A percentile compares a stretch with the other conserved stretches of the same genome.
These are phyloP conservation scores for Rhizomucor pusillus DNA, from an alignment of 371 early-diverging fungal genomes.

Conservation along the genomic window DNA sequence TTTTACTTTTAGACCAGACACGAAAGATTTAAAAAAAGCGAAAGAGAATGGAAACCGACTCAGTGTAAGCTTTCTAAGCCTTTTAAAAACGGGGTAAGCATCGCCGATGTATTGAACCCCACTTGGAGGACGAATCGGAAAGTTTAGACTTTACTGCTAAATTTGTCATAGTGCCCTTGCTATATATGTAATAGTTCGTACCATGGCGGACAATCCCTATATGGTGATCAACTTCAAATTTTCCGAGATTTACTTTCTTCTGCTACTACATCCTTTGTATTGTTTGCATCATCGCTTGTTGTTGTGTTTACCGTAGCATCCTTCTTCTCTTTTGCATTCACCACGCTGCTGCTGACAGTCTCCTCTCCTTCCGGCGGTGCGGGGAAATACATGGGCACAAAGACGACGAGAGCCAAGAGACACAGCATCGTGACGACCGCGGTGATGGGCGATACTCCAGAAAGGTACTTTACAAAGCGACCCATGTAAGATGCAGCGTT, in stretches of 20 bases:
- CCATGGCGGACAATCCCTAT: too few relatives aligned
- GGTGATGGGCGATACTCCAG: constrained; percentile 28
- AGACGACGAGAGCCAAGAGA: constrained; percentile 9
- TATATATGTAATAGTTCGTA: too few relatives aligned
- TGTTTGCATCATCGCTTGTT: too few relatives aligned
- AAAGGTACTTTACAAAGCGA: constrained; percentile 27
- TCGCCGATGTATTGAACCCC: too few relatives aligned
- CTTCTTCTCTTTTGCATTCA: constrained; percentile 2
- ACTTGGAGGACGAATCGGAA: too few relatives aligned
- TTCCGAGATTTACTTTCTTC: too few relatives aligned
- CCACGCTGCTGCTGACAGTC: not conserved
- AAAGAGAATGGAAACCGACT: not conserved
- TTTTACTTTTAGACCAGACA: not conserved
- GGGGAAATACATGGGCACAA: constrained; percentile 14
- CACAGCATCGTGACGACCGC: constrained; percentile 16
- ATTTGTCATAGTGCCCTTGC: too few relatives aligned
- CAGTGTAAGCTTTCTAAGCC: not conserved
- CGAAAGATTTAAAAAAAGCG: not conserved
- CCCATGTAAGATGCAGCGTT: constrained; percentile 28
- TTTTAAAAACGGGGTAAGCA: too few relatives aligned
- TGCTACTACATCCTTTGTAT: too few relatives aligned
- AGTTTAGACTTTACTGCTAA: too few relatives aligned
- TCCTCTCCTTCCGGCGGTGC: not conserved
- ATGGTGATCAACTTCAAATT: too few relatives aligned
- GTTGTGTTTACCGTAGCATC: too few relatives aligned